Percentiles rank a stretch among this genome's conserved stretches.
These are phyloP conservation scores for Tolypocladium tundrense DNA, from an alignment of 2,329 filamentous ascomycete genomes.

Conservation along the genomic window DNA sequence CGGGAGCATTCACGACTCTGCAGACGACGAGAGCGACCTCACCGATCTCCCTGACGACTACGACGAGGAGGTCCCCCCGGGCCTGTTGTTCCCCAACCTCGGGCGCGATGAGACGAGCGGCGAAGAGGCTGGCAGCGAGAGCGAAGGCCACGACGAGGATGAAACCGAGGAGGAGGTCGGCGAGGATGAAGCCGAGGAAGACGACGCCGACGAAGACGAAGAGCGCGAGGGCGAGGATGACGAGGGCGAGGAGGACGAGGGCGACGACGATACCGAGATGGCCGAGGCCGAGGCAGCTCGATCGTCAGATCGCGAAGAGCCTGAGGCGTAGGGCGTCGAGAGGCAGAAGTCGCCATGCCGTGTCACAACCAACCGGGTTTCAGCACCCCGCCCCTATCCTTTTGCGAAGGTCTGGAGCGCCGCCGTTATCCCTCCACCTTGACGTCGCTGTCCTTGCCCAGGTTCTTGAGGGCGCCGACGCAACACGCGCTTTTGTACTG, in stretches of 20 bases:
- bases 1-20: conserved; percentile 53
- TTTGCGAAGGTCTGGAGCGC: no score
- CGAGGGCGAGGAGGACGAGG: conserved; percentile 7
- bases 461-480: background rate
- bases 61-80: conserved; percentile 45
- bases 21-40: conserved; percentile 59
- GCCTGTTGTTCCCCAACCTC: conserved; percentile 42
- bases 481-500: background rate
- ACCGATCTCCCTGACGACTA: conserved; percentile 53
- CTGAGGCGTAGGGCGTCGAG: conserved; percentile 2
- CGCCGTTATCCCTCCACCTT: no score
- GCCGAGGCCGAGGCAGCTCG: background rate
- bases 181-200: conserved; percentile 4
- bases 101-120: conserved; percentile 15
- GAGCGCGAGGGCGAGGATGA: conserved; percentile 4
- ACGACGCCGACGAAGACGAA: conserved; percentile 3
- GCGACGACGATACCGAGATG: conserved; percentile 3
- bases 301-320: conserved; percentile 2
- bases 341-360: background rate
- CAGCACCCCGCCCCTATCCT: no score
- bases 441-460: no score
- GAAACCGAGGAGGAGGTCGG: conserved; percentile 13
- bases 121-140: conserved; percentile 24
- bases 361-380: background rate
- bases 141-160: conserved; percentile 23